Base-by-base conservation (phyloP, 2,329 filamentous ascomycete species). In the Clonostachys rosea region DNA sequence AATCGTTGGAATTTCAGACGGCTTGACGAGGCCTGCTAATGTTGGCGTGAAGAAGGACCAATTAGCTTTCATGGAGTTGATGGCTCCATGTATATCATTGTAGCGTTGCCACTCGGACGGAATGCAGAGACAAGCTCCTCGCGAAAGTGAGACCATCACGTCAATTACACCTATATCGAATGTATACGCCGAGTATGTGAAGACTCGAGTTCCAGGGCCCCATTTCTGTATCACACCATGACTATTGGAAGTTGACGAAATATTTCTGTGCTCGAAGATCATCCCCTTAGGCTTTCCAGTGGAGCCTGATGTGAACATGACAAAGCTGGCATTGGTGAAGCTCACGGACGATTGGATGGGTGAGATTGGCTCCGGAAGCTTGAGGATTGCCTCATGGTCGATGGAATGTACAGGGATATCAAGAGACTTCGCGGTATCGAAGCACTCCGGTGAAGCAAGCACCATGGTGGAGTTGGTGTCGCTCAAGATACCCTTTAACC, bases 181-280 rank as follows among this genome's bases (percentile, higher is more conserved):
- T 2, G 44, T 48, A 36, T 53, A 46, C 34, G 49, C 73, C 3
- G 70, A 68, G 45, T 74, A 76, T 51, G 75, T 68, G 43, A 75
- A 69, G 37, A 73, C 68, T 8, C 70, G 65, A 1, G 71, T 17
- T 14, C 44, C 44, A 33, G 44, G 44, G 10, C 44, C 35, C 14
- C 39, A 24, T n/a, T 35, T 37, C 36, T 40, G 71, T 30, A 63
- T 60, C 2, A 63, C 52, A 5, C 59, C 62, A 52, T 75, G 73
- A 20, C 69, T 66, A 24, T 75, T 66, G 6, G 64, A 62, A 4
- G 67, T 57, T 3, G 65, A 45, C 66, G 36, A 10, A n/a, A 43
- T 44, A 12, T 44, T 43, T 24, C 37, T 18, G 30, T 53, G 51
- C 16, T 53, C 47, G 44, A 53, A 49, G 10, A 52, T 44, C 14